Evolutionary conservation across 371 early-diverging fungal genomes (phyloP).

Genomic region (Furculomyces boomerangus): DNA sequence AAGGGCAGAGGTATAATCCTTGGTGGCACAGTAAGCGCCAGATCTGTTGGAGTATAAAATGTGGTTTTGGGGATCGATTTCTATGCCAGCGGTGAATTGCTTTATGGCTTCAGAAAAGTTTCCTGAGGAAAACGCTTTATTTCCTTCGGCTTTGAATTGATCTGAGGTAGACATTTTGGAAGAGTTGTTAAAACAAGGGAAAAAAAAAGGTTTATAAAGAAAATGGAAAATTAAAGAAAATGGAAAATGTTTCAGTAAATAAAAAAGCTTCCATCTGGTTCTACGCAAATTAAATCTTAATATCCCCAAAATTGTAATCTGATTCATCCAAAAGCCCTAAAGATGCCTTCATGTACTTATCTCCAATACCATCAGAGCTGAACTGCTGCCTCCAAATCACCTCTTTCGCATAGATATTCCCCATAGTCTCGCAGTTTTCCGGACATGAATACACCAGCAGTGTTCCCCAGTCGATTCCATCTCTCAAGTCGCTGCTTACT

Average conservation of each 20-base stretch:
- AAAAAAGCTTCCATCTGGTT: too few species aligned
- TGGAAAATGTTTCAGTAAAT: too few species aligned
- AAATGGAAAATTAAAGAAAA: too few species aligned
- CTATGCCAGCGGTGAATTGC: constrained; percentile 58
- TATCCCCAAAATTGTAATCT: not conserved
- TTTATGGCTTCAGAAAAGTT: constrained; percentile 57
- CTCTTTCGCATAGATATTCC: constrained; percentile 6
- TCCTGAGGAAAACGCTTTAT: constrained; percentile 65
- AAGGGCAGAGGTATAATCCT: constrained; percentile 51
- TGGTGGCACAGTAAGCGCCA: constrained; percentile 53
- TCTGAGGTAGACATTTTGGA: constrained; percentile 24
- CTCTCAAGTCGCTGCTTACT: constrained; percentile 30
- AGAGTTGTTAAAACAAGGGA: not conserved
- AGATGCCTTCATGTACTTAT: constrained; percentile 11
- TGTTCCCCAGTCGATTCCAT: constrained; percentile 81
- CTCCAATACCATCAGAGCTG: constrained; percentile 22
- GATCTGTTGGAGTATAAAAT: constrained; percentile 82
- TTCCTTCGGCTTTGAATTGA: constrained; percentile 62
- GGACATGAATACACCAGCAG: constrained; percentile 74
- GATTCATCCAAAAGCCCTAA: not conserved
- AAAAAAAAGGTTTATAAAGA: not conserved
- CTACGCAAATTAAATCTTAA: too few species aligned
- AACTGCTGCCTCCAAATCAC: constrained; percentile 18
- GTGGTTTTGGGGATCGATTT: constrained; percentile 60
- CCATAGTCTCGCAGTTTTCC: constrained; percentile 38